Evolutionary conservation across 169 alveolate species (phyloP).

Genomic region (Plasmodium falciparum): DNA sequence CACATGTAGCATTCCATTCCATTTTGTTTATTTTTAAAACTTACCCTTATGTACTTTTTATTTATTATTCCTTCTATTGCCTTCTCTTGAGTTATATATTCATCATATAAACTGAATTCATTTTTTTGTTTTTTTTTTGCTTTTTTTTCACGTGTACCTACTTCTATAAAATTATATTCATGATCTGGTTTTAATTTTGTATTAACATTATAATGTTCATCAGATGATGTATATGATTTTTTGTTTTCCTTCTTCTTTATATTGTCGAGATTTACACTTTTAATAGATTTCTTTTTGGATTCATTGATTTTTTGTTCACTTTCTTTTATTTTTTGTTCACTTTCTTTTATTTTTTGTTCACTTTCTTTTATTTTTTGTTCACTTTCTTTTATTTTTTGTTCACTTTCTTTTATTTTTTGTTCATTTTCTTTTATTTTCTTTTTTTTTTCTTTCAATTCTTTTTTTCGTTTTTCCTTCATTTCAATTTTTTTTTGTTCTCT

Average conservation of each 20-base stretch:
- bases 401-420: not conserved
- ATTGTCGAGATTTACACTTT: not conserved
- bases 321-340: not conserved
- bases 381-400: not conserved
- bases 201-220: not conserved
- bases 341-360: not conserved
- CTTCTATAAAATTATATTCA: conserved; percentile 62
- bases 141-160: conserved; percentile 12
- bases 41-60: conserved; percentile 64
- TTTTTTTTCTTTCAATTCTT: not conserved
- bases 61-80: conserved; percentile 67
- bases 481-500: not conserved
- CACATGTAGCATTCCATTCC: not conserved
- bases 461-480: not conserved
- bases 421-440: conserved; percentile 3
- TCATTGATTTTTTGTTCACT: not conserved
- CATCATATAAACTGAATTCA: conserved; percentile 25
- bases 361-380: not conserved
- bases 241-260: not conserved
- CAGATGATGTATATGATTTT: not conserved
- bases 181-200: not conserved
- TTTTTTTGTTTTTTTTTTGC: not conserved
- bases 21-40: not conserved
- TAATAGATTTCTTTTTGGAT: not conserved
- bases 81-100: conserved; percentile 71